A percentile compares a stretch with the other conserved stretches of the same genome.
Conservation (phyloP, 371 early-diverging fungal species). For the Mycotypha africana region DNA sequence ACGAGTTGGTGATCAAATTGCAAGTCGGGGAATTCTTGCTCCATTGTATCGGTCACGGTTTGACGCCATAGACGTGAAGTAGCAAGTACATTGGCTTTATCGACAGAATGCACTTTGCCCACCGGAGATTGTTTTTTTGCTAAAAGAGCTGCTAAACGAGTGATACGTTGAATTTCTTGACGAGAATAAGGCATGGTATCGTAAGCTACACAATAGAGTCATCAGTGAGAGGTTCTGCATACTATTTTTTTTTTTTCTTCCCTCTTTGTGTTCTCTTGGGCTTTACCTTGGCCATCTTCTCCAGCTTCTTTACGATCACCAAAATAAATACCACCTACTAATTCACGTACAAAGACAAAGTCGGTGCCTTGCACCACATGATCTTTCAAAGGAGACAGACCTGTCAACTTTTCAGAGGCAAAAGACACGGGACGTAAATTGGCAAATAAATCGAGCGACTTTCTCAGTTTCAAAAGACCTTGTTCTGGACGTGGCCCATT, state of each 20-base stretch:
- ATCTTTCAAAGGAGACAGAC: slow-evolving; percentile 85
- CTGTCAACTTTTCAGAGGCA: slow-evolving; percentile 78
- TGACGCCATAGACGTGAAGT: slow-evolving; percentile 95
- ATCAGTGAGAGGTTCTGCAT: background rate
- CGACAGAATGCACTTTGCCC: slow-evolving; percentile 87
- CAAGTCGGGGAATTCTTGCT: slow-evolving; percentile 83
- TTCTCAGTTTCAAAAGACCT: slow-evolving; percentile 88
- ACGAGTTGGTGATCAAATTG: slow-evolving; percentile 84
- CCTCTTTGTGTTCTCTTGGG: too few relatives aligned
- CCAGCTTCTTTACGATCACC: slow-evolving; percentile 88
- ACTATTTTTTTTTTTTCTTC: too few relatives aligned
- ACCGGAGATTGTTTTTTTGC: slow-evolving; percentile 75
- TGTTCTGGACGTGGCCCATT: slow-evolving; percentile 91
- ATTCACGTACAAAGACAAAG: slow-evolving; percentile 90
- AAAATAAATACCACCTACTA: slow-evolving; percentile 97
- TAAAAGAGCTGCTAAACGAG: slow-evolving; percentile 86
- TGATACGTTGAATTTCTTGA: slow-evolving; percentile 87
- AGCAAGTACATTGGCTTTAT: slow-evolving; percentile 97
- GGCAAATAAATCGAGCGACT: slow-evolving; percentile 87
- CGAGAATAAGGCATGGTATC: slow-evolving; percentile 91
- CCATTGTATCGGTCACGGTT: slow-evolving; percentile 82
- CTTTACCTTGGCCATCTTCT: slow-evolving; percentile 63
- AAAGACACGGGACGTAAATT: slow-evolving; percentile 94
- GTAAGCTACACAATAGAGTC: slow-evolving; percentile 44
- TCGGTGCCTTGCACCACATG: slow-evolving; percentile 85